phyloP scores from a whole-genome alignment of 106 monocot species.

The Dendrobium nobile region DNA sequence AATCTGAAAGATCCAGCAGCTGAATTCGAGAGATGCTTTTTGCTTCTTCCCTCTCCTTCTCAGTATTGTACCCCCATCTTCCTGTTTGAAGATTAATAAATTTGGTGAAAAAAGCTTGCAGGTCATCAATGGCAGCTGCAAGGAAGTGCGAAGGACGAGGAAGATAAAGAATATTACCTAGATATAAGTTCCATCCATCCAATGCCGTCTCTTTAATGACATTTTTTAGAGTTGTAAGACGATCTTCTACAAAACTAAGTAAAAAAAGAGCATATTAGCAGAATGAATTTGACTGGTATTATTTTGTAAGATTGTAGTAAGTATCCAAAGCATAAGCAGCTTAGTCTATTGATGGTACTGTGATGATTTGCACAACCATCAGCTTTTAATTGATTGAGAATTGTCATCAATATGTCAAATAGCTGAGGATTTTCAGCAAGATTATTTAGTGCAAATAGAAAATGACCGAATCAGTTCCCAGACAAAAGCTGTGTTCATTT shows the following conservation, averaged over 20 bases:
- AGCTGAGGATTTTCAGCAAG: too few relatives aligned
- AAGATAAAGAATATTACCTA: slow-evolving; percentile 44
- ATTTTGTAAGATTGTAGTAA: too few relatives aligned
- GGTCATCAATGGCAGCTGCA: background rate
- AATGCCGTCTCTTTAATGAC: slow-evolving; percentile 85
- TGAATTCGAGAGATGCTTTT: slow-evolving; percentile 71
- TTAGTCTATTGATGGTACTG: too few relatives aligned
- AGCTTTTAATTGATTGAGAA: too few relatives aligned
- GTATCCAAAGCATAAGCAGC: too few relatives aligned
- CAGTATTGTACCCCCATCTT: slow-evolving; percentile 97
- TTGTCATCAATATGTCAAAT: too few relatives aligned
- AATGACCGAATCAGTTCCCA: too few relatives aligned
- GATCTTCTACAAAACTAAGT: slow-evolving; percentile 89
- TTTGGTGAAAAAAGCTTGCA: background rate
- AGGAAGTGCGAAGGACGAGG: background rate
- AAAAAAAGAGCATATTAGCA: background rate
- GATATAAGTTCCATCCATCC: slow-evolving; percentile 84
- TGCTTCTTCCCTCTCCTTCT: slow-evolving; percentile 76
- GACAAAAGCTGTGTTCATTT: too few relatives aligned
- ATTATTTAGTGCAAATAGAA: too few relatives aligned
- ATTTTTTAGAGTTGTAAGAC: slow-evolving; percentile 85
- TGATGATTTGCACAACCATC: too few relatives aligned
- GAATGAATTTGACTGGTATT: background rate
- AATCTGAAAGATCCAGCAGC: slow-evolving; percentile 66
- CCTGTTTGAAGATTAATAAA: slow-evolving; percentile 35